Conservation (phyloP, 495 filamentous ascomycete species). For the Aspergillus conjunctus region DNA sequence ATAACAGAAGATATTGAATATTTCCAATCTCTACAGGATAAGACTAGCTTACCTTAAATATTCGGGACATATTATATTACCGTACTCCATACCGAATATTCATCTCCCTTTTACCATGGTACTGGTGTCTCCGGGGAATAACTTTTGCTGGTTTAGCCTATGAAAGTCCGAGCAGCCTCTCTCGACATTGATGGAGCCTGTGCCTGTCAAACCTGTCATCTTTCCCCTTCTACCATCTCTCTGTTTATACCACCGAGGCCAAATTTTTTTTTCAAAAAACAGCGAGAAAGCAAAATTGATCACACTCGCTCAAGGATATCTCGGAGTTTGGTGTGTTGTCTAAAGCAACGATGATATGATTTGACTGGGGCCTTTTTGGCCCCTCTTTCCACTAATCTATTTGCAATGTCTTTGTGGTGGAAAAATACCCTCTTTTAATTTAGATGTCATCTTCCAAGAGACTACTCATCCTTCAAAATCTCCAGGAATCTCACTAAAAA, state of each 20-base stretch:
- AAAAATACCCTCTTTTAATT: not conserved
- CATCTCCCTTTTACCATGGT: not conserved
- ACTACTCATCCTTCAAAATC: not conserved
- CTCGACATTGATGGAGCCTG: conserved; percentile 9
- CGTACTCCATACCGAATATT: no score
- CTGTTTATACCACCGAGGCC: not conserved
- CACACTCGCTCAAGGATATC: not conserved
- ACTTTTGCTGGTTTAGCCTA: not conserved
- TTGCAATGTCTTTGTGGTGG: not conserved
- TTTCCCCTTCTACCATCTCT: conserved; percentile 1
- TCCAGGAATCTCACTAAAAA: not conserved
- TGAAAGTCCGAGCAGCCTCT: not conserved
- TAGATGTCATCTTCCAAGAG: not conserved
- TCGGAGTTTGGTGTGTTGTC: conserved; percentile 4
- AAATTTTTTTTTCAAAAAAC: no score
- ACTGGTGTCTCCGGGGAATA: not conserved
- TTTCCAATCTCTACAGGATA: no score
- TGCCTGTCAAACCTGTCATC: conserved; percentile 20
- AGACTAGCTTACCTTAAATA: not conserved
- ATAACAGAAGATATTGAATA: no score
- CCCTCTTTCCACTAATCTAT: not conserved
- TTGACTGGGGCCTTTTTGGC: not conserved
- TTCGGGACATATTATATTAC: no score
- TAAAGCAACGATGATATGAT: not conserved
- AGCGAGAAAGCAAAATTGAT: not conserved